phyloP scores from a whole-genome alignment of 495 filamentous ascomycete species.

The Aspergillus bertholletiae region DNA sequence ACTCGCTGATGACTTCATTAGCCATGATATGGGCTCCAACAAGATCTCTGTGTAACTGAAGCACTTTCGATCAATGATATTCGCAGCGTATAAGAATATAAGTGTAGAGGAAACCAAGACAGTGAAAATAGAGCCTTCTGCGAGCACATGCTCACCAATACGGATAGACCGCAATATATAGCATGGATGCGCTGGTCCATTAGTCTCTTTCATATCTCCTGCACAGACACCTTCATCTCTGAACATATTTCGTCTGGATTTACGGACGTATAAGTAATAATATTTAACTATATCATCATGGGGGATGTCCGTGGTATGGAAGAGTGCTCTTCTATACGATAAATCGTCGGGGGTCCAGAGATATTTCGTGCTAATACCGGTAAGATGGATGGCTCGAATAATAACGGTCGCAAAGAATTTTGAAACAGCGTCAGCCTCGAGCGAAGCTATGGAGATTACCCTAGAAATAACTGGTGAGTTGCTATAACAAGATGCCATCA shows the following conservation, averaged over 20 bases:
- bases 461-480: neutral
- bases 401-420: slow-evolving; percentile 7
- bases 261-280: neutral
- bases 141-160: neutral
- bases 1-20: neutral
- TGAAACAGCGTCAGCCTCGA: neutral
- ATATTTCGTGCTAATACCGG: neutral
- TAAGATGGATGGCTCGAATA: neutral
- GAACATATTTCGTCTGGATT: neutral
- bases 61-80: neutral
- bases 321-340: neutral
- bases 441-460: neutral
- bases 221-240: slow-evolving; percentile 2
- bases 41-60: slow-evolving; percentile 11
- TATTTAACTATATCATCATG: neutral
- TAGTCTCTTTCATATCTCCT: neutral
- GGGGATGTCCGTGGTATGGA: neutral
- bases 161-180: neutral
- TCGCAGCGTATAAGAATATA: slow-evolving; percentile 7
- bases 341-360: slow-evolving; percentile 7
- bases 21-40: neutral
- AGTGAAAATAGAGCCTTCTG: slow-evolving; percentile 7
- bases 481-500: neutral
- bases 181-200: neutral
- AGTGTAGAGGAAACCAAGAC: neutral